Evolutionary conservation across 768 basidiomycete species (phyloP).

Genomic region (Hygrophorus russula): DNA sequence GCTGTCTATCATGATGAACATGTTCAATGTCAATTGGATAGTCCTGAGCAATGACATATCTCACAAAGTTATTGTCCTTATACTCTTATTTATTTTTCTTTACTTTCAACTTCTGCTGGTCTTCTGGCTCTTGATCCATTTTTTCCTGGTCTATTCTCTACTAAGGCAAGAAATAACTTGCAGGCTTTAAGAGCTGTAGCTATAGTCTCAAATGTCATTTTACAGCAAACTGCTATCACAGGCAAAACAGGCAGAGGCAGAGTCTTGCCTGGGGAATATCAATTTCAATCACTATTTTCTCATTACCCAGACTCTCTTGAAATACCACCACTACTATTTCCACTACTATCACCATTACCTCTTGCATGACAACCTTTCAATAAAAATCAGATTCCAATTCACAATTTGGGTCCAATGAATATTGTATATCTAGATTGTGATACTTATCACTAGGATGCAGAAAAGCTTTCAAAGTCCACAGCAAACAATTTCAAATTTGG

Average conservation of each 20-base stretch:
- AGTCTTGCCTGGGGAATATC: background rate
- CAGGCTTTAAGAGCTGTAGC: too few relatives aligned
- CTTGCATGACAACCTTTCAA: constrained; percentile 8
- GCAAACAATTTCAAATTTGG: constrained; percentile 16
- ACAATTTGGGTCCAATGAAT: constrained; percentile 26
- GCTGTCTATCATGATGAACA: background rate
- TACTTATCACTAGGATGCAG: constrained; percentile 25
- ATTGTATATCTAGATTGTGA: constrained; percentile 19
- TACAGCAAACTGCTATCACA: too few relatives aligned
- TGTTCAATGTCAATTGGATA: background rate
- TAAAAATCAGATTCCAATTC: constrained; percentile 2
- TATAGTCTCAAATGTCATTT: too few relatives aligned
- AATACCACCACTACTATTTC: background rate
- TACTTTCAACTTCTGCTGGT: background rate
- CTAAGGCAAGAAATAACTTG: too few relatives aligned
- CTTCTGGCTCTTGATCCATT: constrained; percentile 2
- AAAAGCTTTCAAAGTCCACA: constrained; percentile 12
- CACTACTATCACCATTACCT: constrained; percentile 2
- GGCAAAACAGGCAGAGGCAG: too few relatives aligned
- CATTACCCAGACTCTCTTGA: background rate
- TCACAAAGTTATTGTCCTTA: background rate
- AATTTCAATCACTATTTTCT: background rate
- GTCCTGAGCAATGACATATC: background rate
- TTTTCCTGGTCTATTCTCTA: background rate
- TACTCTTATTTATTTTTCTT: background rate